Evolutionary conservation across 345 rosid genomes (phyloP), one percentile per base, ranked within the genome.

Genomic region (Tarenaya hassleriana): DNA sequence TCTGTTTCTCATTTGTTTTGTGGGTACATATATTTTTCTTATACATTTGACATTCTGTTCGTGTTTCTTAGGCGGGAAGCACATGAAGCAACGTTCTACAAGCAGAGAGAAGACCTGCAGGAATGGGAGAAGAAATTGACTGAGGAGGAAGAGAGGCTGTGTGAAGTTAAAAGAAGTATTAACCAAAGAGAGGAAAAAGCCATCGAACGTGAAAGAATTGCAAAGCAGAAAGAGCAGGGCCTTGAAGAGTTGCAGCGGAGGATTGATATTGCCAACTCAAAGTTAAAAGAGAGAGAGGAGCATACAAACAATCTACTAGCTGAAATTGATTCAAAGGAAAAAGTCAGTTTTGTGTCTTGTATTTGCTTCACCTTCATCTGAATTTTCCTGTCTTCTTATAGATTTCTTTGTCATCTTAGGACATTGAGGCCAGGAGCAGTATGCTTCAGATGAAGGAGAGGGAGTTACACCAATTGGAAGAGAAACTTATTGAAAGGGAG

Each of bases 61-160:
- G 14, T 48, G 52, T 67, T 48, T 60, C 27, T 43, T 67, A 91
- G 98, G 62, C 81, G 75, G 71, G 98, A 91, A 67, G 92, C 91
- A 50, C 82, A 80, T 10, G 69, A 72, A 59, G 78, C 83, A 52
- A 69, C 77, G 50, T 76, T 84, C 45, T 75, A 73, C 66, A 77
- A 75, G 66, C 82, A 82, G 56, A 78, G 86, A 48, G 92, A 82
- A 72, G 95, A 87, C 29, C 55, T 87, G 46, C 69, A 55, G 50
- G 89, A 77, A 60, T 84, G 92, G 96, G 95, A 87, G 69, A 79
- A 53, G 66, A 77, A 71, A 63, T 62, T 87, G 21, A 69, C 56
- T 42, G 59, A 65, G 16, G 38, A 48, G 60, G 96, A 87, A 52
- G 77, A 76, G 52, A 73, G 40, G 55, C 62, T 79, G 29, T 53